Percentiles rank a stretch among this genome's conserved stretches.
phyloP scores from a whole-genome alignment of 2,329 filamentous ascomycete genomes.

The Colletotrichum lindemuthianum region DNA sequence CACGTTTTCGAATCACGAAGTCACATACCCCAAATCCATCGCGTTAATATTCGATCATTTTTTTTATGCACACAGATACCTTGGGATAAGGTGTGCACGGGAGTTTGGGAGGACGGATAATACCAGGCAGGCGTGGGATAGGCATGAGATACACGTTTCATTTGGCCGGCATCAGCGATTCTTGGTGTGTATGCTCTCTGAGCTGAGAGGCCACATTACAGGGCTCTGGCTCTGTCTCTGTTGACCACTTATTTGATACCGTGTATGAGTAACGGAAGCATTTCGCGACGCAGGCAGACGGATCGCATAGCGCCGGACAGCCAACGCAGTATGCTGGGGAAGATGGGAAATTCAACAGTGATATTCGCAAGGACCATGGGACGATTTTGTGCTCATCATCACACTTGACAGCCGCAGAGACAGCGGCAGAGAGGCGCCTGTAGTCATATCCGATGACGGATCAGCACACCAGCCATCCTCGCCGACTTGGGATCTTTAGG shows the following conservation, averaged over 20 bases:
- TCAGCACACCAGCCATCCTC: neutral
- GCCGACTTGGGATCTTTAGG: conserved; percentile 5
- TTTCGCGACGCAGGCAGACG: conserved; percentile 26
- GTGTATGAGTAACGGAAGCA: conserved; percentile 15
- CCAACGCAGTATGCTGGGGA: conserved; percentile 10
- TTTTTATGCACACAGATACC: conserved; percentile 28
- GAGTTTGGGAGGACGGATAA: conserved; percentile 22
- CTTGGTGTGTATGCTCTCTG: conserved; percentile 3
- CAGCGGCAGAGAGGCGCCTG: neutral
- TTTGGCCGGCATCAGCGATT: conserved; percentile 17
- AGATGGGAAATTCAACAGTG: conserved; percentile 7
- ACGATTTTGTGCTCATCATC: neutral
- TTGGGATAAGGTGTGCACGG: conserved; percentile 27
- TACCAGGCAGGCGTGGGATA: conserved; percentile 25
- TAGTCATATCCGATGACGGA: neutral
- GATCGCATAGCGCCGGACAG: conserved; percentile 19
- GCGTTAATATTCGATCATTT: conserved; percentile 8
- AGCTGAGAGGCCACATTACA: neutral
- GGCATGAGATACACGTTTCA: conserved; percentile 13
- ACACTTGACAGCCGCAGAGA: neutral
- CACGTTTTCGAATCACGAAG: conserved; percentile 7
- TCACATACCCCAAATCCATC: conserved; percentile 16
- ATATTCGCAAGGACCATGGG: too few relatives aligned
- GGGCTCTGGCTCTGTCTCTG: neutral
- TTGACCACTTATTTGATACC: conserved; percentile 13